These are phyloP conservation scores for Polyporus arcularius DNA, from an alignment of 768 basidiomycete genomes.

Conservation along the genomic window DNA sequence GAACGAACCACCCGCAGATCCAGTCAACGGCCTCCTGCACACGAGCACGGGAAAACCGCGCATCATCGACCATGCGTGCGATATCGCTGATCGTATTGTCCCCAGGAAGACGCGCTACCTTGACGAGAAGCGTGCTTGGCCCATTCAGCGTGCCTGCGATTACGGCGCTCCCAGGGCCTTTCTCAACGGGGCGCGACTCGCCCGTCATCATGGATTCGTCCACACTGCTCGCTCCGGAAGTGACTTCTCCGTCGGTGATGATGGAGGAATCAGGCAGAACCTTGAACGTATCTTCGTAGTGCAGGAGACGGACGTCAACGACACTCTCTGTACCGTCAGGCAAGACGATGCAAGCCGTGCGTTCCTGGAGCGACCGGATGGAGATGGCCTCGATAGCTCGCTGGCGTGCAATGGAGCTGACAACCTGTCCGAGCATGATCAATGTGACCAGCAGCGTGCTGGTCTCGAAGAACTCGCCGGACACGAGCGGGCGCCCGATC, in stretches of 20 bases:
- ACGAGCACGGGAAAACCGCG: constrained; percentile 38
- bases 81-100: constrained; percentile 45
- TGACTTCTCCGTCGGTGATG: constrained; percentile 42
- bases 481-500: constrained; percentile 31
- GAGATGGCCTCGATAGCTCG: constrained; percentile 36
- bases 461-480: constrained; percentile 45
- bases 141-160: constrained; percentile 43
- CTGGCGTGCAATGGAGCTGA: constrained; percentile 39
- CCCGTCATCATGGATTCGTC: constrained; percentile 49
- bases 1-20: constrained; percentile 50
- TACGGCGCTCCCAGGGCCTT: constrained; percentile 33
- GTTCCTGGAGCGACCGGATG: constrained; percentile 36
- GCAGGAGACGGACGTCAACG: constrained; percentile 35
- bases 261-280: constrained; percentile 36
- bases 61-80: constrained; percentile 36
- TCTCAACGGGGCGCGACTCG: constrained; percentile 40
- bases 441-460: constrained; percentile 43
- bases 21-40: constrained; percentile 52
- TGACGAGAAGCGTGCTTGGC: constrained; percentile 35
- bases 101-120: constrained; percentile 36
- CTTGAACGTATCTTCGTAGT: constrained; percentile 39
- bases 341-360: constrained; percentile 33
- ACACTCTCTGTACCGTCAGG: constrained; percentile 21
- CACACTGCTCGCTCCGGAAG: constrained; percentile 36
- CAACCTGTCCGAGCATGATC: constrained; percentile 42